Conservation (phyloP, 208 protist genomes). For the Leptomonas seymouri region DNA sequence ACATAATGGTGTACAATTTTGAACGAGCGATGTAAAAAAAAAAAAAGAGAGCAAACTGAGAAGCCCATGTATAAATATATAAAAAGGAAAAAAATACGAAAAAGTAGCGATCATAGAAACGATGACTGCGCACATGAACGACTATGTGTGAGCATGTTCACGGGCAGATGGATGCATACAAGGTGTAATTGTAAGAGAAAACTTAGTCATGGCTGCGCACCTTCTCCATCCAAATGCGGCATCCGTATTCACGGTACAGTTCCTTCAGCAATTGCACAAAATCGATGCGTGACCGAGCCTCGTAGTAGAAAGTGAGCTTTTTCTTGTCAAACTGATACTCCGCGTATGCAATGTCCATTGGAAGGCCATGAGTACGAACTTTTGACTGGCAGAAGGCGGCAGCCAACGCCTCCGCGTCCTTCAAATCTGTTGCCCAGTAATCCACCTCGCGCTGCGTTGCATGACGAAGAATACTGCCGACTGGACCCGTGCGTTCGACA, state of each 20-base stretch:
- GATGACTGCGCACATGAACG: not conserved
- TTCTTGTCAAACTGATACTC: slow-evolving; percentile 94
- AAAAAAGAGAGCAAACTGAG: not conserved
- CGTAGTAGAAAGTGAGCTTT: slow-evolving; percentile 94
- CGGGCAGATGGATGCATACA: not conserved
- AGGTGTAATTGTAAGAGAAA: not conserved
- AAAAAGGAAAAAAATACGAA: slow-evolving; percentile 2
- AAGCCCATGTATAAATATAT: not conserved
- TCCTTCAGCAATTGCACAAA: slow-evolving; percentile 87
- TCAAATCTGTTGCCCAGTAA: slow-evolving; percentile 84
- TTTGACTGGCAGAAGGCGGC: slow-evolving; percentile 69
- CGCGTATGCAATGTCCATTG: slow-evolving; percentile 84
- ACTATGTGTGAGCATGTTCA: slow-evolving; percentile 3
- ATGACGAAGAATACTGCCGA: slow-evolving; percentile 66
- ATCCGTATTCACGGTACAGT: slow-evolving; percentile 86
- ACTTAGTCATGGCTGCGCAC: slow-evolving; percentile 39
- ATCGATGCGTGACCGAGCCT: slow-evolving; percentile 68
- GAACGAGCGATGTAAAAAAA: not conserved
- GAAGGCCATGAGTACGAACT: slow-evolving; percentile 57
- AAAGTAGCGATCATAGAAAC: slow-evolving; percentile 1
- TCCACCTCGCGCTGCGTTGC: slow-evolving; percentile 88
- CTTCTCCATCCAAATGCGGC: slow-evolving; percentile 93
- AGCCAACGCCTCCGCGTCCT: slow-evolving; percentile 76
- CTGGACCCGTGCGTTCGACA: slow-evolving; percentile 60
- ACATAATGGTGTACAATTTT: too few relatives aligned